phyloP scores from a whole-genome alignment of 495 filamentous ascomycete genomes.

The Emericellopsis terricola region DNA sequence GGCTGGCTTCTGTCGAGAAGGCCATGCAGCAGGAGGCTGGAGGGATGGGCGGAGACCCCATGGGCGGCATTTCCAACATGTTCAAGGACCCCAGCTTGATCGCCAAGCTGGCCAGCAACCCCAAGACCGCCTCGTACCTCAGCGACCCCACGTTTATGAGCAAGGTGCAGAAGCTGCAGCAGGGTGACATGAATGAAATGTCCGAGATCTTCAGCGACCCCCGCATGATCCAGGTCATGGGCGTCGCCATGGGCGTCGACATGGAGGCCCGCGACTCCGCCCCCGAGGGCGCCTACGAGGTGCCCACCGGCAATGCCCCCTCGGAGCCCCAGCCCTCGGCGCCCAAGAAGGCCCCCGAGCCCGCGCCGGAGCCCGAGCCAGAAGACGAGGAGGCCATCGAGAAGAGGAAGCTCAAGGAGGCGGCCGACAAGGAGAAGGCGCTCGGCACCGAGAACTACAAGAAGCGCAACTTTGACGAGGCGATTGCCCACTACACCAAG shows the following conservation, averaged over 20 bases:
- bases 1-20: conserved; percentile 61
- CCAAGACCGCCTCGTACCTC: conserved; percentile 77
- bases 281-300: conserved; percentile 1
- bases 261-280: conserved; percentile 56
- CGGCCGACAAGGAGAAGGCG: conserved; percentile 86
- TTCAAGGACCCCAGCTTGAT: conserved; percentile 84
- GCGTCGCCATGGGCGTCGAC: conserved; percentile 83
- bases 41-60: conserved; percentile 39
- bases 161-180: conserved; percentile 62
- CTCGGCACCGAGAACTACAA: conserved; percentile 93
- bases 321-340: conserved; percentile 30
- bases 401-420: conserved; percentile 78
- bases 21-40: conserved; percentile 68
- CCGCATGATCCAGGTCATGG: conserved; percentile 83
- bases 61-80: conserved; percentile 64
- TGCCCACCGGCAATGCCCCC: conserved; percentile 12
- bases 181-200: conserved; percentile 64
- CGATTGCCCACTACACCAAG: conserved; percentile 87
- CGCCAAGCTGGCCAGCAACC: conserved; percentile 81
- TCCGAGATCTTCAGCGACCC: conserved; percentile 74
- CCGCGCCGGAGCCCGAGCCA: conserved; percentile 42
- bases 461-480: conserved; percentile 87
- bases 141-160: conserved; percentile 76
- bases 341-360: conserved; percentile 31
- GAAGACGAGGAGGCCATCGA: conserved; percentile 66